These are phyloP conservation scores for Penicillium cosmopolitanum DNA, from an alignment of 495 filamentous ascomycete genomes.

Conservation along the genomic window DNA sequence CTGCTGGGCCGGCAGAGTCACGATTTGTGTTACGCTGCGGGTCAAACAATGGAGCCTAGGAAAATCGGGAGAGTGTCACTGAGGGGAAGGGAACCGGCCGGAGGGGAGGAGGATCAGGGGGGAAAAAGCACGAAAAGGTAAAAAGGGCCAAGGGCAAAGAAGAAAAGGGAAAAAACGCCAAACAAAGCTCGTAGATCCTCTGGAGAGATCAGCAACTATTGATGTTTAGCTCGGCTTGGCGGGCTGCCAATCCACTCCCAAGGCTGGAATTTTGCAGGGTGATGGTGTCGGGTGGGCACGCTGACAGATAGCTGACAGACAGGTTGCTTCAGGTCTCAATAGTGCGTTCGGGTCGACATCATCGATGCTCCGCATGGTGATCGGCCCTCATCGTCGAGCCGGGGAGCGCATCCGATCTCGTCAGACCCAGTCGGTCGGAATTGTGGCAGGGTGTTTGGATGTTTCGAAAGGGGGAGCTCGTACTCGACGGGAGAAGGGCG, in stretches of 20 bases:
- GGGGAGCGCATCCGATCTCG: conserved; percentile 3
- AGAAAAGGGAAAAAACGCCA: conserved; percentile 13
- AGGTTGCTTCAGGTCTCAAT: conserved; percentile 31
- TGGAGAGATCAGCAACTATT: conserved; percentile 51
- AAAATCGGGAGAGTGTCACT: conserved; percentile 6
- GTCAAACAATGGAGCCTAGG: conserved; percentile 15
- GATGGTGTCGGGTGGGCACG: background rate
- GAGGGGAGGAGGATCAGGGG: conserved; percentile 1
- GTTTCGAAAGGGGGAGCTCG: background rate
- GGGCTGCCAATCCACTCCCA: conserved; percentile 15
- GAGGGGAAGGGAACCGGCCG: background rate
- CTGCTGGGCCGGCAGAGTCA: conserved; percentile 12
- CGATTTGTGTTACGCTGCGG: conserved; percentile 14
- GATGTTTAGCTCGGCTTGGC: conserved; percentile 49
- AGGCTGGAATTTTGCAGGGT: background rate
- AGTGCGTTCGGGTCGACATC: conserved; percentile 18
- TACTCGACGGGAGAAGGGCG: background rate
- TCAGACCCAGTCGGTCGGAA: conserved; percentile 1
- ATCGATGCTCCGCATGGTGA: conserved; percentile 10
- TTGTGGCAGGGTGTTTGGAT: background rate
- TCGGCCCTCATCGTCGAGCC: conserved; percentile 5
- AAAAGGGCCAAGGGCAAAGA: background rate
- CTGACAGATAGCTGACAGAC: conserved; percentile 16
- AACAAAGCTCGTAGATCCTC: conserved; percentile 40
- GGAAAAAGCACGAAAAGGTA: background rate